A percentile compares a stretch with the other conserved stretches of the same genome.
These are phyloP conservation scores for Vinca minor DNA, from an alignment of 257 asterid genomes.

Conservation along the genomic window DNA sequence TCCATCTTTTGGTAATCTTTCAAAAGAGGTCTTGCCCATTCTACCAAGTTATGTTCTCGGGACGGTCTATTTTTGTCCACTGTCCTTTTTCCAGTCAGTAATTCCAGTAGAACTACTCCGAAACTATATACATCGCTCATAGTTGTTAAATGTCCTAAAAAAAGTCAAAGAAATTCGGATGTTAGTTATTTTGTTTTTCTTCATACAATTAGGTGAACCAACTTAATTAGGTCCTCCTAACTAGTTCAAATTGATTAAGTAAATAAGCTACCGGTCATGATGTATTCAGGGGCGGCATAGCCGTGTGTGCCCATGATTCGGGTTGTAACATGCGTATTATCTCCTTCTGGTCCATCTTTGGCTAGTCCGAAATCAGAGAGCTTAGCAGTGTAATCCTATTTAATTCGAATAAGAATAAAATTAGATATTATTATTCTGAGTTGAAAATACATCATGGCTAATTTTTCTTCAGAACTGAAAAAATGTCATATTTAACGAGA, in stretches of 20 bases:
- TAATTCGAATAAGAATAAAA: not conserved
- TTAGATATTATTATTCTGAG: not conserved
- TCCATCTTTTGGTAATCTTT: slow-evolving; percentile 59
- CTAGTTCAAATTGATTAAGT: not conserved
- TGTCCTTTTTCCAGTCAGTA: slow-evolving; percentile 54
- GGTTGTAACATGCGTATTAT: slow-evolving; percentile 59
- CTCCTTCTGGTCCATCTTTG: slow-evolving; percentile 78
- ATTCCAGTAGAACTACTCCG: slow-evolving; percentile 69
- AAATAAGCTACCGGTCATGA: slow-evolving; percentile 56
- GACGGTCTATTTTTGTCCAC: slow-evolving; percentile 45
- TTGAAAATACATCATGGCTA: too few species aligned
- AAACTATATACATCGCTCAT: slow-evolving; percentile 70
- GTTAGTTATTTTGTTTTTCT: not conserved
- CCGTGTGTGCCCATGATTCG: slow-evolving; percentile 91
- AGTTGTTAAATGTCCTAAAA: slow-evolving; percentile 66
- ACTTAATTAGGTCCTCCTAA: not conserved
- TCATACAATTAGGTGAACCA: slow-evolving; percentile 1
- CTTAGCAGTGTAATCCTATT: slow-evolving; percentile 60
- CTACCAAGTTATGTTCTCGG: slow-evolving; percentile 54
- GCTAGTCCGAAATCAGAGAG: slow-evolving; percentile 85
- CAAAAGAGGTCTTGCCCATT: slow-evolving; percentile 69
- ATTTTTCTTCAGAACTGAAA: too few species aligned
- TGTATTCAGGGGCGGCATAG: slow-evolving; percentile 83
- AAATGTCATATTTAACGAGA: too few species aligned
- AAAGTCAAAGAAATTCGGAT: not conserved